These are phyloP conservation scores for Wickerhamiella musiphila DNA, from an alignment of 805 yeast genomes.

Conservation along the genomic window DNA sequence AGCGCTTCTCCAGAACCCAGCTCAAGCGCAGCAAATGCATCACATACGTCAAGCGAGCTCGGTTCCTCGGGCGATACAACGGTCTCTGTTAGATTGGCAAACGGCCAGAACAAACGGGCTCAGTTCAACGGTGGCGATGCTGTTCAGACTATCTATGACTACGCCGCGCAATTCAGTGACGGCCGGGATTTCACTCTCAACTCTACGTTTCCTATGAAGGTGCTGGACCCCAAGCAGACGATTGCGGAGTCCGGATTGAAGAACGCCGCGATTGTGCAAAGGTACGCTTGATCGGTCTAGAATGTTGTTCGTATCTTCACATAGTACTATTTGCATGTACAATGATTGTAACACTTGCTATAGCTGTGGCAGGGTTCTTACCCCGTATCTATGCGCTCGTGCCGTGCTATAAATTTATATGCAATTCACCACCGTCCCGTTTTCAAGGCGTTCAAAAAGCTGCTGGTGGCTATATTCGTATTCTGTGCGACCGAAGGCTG, in stretches of 20 bases:
- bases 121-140: slow-evolving; percentile 49
- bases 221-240: slow-evolving; percentile 38
- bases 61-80: slow-evolving; percentile 40
- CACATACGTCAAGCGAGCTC: not conserved
- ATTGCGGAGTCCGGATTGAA: slow-evolving; percentile 60
- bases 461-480: slow-evolving; percentile 7
- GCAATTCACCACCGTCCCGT: slow-evolving; percentile 6
- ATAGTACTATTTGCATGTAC: no score
- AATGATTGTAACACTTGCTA: no score
- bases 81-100: slow-evolving; percentile 71
- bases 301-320: no score
- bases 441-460: slow-evolving; percentile 5
- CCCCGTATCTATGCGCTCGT: no score
- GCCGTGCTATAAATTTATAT: no score
- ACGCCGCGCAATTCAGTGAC: slow-evolving; percentile 30
- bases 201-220: slow-evolving; percentile 67
- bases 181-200: slow-evolving; percentile 45
- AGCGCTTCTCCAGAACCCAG: slow-evolving; percentile 13
- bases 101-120: slow-evolving; percentile 41
- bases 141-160: slow-evolving; percentile 49
- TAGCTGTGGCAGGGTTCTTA: no score
- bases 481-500: not conserved
- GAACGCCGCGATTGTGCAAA: slow-evolving; percentile 69
- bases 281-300: slow-evolving; percentile 3
- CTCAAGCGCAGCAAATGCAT: not conserved